Conservation (phyloP, 2,329 filamentous ascomycete genomes). For the Trichoderma oligosporum region DNA sequence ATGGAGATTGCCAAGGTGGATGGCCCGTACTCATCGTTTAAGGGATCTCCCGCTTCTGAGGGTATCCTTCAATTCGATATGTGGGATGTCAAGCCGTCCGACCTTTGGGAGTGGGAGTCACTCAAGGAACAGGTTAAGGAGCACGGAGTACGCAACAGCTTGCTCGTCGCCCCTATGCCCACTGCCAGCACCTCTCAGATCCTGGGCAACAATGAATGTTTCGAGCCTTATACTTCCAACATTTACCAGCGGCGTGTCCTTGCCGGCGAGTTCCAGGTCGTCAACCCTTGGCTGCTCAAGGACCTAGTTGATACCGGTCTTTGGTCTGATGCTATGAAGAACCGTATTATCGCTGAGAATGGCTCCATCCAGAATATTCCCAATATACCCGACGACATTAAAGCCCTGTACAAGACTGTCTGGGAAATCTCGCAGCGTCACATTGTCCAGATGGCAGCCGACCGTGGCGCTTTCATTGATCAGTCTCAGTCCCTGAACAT, state of each 20-base stretch:
- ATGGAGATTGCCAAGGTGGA: constrained; percentile 78
- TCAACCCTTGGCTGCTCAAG: constrained; percentile 98
- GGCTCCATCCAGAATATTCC: constrained; percentile 96
- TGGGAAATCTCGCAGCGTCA: constrained; percentile 98
- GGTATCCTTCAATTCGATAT: constrained; percentile 97
- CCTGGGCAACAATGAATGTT: constrained; percentile 98
- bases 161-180: constrained; percentile 95
- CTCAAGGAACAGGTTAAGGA: constrained; percentile 89
- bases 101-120: constrained; percentile 92
- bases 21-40: constrained; percentile 84
- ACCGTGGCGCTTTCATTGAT: constrained; percentile 97
- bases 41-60: constrained; percentile 90
- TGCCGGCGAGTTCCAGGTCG: constrained; percentile 97
- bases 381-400: constrained; percentile 93
- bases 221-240: constrained; percentile 99
- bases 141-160: constrained; percentile 90
- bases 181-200: constrained; percentile 97
- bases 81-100: constrained; percentile 91
- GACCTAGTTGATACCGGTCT: constrained; percentile 96
- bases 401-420: constrained; percentile 97
- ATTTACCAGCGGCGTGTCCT: constrained; percentile 98
- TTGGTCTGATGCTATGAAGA: constrained; percentile 99
- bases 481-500: constrained; percentile 99
- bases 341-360: constrained; percentile 96
- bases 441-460: constrained; percentile 95